Conservation (phyloP, 805 yeast genomes). For the Ogataea nitratoaversa region DNA sequence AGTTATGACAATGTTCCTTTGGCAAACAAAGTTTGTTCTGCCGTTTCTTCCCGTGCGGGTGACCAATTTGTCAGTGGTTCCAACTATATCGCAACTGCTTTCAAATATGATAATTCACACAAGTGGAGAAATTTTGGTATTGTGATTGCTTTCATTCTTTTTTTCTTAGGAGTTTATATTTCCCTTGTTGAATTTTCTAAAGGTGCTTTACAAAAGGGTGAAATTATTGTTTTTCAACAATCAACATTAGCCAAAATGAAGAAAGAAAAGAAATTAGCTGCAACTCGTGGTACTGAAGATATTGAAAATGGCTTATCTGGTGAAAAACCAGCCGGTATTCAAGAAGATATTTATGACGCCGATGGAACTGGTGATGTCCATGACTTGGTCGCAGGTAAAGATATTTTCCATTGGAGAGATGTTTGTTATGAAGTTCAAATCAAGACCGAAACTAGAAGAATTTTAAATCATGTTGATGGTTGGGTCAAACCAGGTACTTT, state of each 20-base stretch:
- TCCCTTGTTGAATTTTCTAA: conserved; percentile 23
- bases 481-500: conserved; percentile 36
- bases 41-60: conserved; percentile 34
- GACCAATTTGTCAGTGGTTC: conserved; percentile 52
- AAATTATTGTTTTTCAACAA: conserved; percentile 9
- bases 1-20: conserved; percentile 29
- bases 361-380: no score
- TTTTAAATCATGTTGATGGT: conserved; percentile 25
- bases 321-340: no score
- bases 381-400: neutral
- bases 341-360: no score
- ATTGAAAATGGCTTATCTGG: neutral
- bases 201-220: conserved; percentile 12
- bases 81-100: conserved; percentile 43
- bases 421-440: conserved; percentile 22
- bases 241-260: neutral
- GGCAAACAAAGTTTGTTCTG: conserved; percentile 48
- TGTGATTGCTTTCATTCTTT: conserved; percentile 23
- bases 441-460: conserved; percentile 19
- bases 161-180: conserved; percentile 17
- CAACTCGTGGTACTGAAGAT: conserved; percentile 4
- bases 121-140: conserved; percentile 36
- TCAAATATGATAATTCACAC: conserved; percentile 40
- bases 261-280: conserved; percentile 6
- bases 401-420: conserved; percentile 15